phyloP scores from a whole-genome alignment of 2,329 filamentous ascomycete species.

The Colletotrichum sp. region DNA sequence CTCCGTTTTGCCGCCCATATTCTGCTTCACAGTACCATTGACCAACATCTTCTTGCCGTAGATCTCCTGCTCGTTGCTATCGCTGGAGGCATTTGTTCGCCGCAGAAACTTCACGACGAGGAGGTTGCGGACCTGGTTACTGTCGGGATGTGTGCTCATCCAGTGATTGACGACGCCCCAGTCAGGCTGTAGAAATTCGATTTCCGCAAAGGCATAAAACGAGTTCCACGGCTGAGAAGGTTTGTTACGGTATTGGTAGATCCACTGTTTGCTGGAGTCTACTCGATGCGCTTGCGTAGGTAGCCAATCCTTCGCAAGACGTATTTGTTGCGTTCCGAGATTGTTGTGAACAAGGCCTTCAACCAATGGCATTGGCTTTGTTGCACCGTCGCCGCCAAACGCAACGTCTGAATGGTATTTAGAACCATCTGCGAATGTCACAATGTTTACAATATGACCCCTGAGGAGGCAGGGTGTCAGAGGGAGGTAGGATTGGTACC shows the following conservation, averaged over 20 bases:
- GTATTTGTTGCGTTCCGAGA: conserved; percentile 61
- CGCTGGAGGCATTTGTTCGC: conserved; percentile 40
- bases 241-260: conserved; percentile 64
- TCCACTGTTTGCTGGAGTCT: conserved; percentile 59
- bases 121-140: conserved; percentile 60
- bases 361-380: conserved; percentile 59
- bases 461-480: conserved; percentile 15
- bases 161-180: conserved; percentile 66
- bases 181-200: conserved; percentile 67
- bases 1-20: conserved; percentile 53
- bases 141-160: conserved; percentile 52
- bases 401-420: conserved; percentile 65
- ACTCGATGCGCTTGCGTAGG: conserved; percentile 45
- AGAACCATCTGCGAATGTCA: conserved; percentile 54
- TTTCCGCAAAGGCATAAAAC: conserved; percentile 70
- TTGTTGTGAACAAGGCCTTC: conserved; percentile 48
- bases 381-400: conserved; percentile 69
- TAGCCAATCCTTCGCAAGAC: conserved; percentile 55
- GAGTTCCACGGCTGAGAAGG: conserved; percentile 58
- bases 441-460: conserved; percentile 67
- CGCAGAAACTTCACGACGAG: conserved; percentile 61
- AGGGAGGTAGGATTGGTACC: not conserved
- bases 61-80: conserved; percentile 41
- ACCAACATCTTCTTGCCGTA: conserved; percentile 59
- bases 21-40: conserved; percentile 57